Percentiles rank a stretch among this genome's conserved stretches.
phyloP scores from a whole-genome alignment of 495 filamentous ascomycete species.

The Lepraria neglecta region DNA sequence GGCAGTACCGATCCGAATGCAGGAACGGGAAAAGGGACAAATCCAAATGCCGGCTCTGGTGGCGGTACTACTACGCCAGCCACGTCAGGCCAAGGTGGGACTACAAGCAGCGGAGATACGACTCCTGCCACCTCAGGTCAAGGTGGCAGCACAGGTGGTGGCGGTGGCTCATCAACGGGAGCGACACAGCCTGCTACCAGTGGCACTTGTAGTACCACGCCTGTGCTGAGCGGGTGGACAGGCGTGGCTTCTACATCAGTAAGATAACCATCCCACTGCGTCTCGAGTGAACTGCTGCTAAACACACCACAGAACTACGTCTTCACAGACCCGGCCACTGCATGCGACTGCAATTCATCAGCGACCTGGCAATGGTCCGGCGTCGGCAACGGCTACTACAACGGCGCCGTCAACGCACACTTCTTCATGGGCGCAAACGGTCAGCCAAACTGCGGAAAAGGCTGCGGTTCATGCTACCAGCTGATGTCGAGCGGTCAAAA shows the following conservation, averaged over 20 bases:
- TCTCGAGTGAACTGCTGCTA: neutral
- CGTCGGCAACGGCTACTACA: conserved; percentile 13
- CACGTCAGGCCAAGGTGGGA: neutral
- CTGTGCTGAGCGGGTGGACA: conserved; percentile 8
- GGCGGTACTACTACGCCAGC: neutral
- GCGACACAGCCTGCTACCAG: conserved; percentile 1
- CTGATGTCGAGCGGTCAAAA: conserved; percentile 23
- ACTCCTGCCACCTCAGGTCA: neutral
- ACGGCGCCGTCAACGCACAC: conserved; percentile 20
- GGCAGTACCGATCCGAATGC: neutral
- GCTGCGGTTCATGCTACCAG: conserved; percentile 23
- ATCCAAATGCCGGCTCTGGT: neutral
- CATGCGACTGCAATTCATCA: conserved; percentile 18
- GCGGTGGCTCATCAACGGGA: neutral
- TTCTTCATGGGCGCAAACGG: conserved; percentile 18
- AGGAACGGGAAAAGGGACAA: neutral
- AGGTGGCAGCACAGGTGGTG: neutral
- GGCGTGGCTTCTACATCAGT: conserved; percentile 19
- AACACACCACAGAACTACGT: conserved; percentile 15
- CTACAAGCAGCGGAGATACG: neutral
- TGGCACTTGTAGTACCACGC: conserved; percentile 2
- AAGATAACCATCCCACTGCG: neutral
- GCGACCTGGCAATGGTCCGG: conserved; percentile 18
- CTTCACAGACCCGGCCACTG: conserved; percentile 13
- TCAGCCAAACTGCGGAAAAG: conserved; percentile 17